Evolutionary conservation across 2,329 filamentous ascomycete genomes (phyloP).

Genomic region (Chaetothyriales sp.): DNA sequence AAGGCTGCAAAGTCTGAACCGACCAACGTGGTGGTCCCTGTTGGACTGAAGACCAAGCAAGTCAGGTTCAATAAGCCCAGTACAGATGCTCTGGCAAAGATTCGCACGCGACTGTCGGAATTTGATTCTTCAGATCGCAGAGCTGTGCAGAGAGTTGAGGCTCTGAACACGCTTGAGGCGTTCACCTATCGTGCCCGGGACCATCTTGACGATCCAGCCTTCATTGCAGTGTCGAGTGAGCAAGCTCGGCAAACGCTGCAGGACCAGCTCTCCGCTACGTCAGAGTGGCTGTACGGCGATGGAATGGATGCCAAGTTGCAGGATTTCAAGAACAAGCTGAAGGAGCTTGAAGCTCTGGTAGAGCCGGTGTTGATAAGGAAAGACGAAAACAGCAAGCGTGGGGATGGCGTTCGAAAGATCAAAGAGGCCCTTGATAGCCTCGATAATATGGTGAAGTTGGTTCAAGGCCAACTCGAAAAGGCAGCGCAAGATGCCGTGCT

Average conservation of each 20-base stretch:
- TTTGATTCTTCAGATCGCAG: conserved; percentile 77
- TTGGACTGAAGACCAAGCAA: conserved; percentile 35
- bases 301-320: conserved; percentile 61
- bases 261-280: conserved; percentile 50
- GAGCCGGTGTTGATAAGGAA: conserved; percentile 61
- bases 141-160: conserved; percentile 64
- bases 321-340: conserved; percentile 60
- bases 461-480: conserved; percentile 59
- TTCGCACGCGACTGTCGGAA: conserved; percentile 59
- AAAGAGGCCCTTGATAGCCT: conserved; percentile 58
- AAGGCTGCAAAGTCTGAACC: conserved; percentile 33
- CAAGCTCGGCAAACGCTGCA: conserved; percentile 53
- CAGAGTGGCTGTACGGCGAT: conserved; percentile 85
- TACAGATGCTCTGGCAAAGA: conserved; percentile 27
- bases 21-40: conserved; percentile 35
- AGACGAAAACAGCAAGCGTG: conserved; percentile 56
- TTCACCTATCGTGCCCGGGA: conserved; percentile 84
- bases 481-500: conserved; percentile 46
- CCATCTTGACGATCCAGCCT: conserved; percentile 60
- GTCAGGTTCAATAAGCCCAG: conserved; percentile 27
- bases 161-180: conserved; percentile 79
- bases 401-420: conserved; percentile 51
- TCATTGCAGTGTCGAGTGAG: conserved; percentile 55
- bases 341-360: conserved; percentile 62
- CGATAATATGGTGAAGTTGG: conserved; percentile 51